Conservation (phyloP, 2,329 filamentous ascomycete genomes). For the Sclerotinia minor region DNA sequence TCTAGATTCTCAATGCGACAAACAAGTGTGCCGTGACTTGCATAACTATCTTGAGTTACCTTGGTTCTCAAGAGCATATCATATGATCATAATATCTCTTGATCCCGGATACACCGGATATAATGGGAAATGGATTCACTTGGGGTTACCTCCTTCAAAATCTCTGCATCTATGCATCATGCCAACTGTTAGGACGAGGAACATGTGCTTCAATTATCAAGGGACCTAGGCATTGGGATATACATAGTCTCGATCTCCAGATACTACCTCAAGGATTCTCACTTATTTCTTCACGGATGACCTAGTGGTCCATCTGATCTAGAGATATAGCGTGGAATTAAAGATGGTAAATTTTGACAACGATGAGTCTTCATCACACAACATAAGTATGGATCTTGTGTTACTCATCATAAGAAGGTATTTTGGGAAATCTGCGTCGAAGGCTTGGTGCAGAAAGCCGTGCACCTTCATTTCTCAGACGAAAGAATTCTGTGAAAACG, state of each 20-base stretch:
- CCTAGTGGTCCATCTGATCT: slow-evolving; percentile 14
- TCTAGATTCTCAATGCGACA: background rate
- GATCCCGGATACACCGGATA: slow-evolving; percentile 9
- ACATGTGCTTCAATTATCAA: background rate
- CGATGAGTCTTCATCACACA: slow-evolving; percentile 13
- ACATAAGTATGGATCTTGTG: slow-evolving; percentile 14
- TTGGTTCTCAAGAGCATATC: slow-evolving; percentile 6
- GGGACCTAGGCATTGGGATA: background rate
- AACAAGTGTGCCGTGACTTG: slow-evolving; percentile 2
- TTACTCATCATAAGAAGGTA: background rate
- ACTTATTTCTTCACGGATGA: slow-evolving; percentile 11
- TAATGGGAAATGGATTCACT: background rate
- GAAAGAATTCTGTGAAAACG: slow-evolving; percentile 3
- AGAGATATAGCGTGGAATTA: slow-evolving; percentile 15
- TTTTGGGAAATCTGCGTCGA: slow-evolving; percentile 10
- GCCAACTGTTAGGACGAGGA: background rate
- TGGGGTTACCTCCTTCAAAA: background rate
- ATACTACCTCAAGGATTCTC: background rate
- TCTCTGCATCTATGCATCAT: slow-evolving; percentile 7
- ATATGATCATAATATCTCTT: slow-evolving; percentile 20
- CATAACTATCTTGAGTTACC: slow-evolving; percentile 21
- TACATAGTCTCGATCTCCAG: background rate
- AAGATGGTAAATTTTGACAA: slow-evolving; percentile 22
- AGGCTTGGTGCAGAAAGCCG: slow-evolving; percentile 15
- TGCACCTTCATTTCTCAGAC: slow-evolving; percentile 5